A percentile compares a stretch with the other conserved stretches of the same genome.
These are phyloP conservation scores for Fraxinus baroniana DNA, from an alignment of 305 asterid species.

Conservation along the genomic window DNA sequence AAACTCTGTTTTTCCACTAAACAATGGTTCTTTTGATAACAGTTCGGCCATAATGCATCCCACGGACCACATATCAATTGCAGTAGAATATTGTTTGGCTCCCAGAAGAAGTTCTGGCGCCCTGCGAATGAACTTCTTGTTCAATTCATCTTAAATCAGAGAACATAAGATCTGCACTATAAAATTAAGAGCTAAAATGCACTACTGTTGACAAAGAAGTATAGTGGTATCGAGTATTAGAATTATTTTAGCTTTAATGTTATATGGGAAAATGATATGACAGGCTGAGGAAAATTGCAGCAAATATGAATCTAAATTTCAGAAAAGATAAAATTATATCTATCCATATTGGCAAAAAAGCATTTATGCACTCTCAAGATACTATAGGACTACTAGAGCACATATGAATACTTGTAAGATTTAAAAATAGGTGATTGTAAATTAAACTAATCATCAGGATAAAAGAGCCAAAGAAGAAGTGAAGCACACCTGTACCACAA, in stretches of 20 bases:
- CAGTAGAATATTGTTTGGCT: constrained; percentile 76
- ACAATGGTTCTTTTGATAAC: constrained; percentile 64
- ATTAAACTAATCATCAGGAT: neutral
- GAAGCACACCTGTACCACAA: constrained; percentile 87
- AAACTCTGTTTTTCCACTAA: constrained; percentile 69
- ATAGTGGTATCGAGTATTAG: neutral
- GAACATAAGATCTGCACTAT: neutral
- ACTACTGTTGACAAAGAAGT: neutral
- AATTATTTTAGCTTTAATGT: neutral
- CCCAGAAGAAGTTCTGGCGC: constrained; percentile 94
- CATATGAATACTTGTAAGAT: neutral
- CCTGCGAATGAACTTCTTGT: constrained; percentile 37
- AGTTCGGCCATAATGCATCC: constrained; percentile 96
- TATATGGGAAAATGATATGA: neutral
- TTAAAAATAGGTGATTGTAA: neutral
- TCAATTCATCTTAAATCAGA: constrained; percentile 3
- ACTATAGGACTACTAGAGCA: neutral
- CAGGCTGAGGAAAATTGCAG: neutral
- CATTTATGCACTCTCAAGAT: neutral
- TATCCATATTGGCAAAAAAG: neutral
- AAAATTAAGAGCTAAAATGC: constrained; percentile 4
- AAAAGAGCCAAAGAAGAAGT: neutral
- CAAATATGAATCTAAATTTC: neutral
- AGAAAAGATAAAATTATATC: neutral
- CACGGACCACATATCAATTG: constrained; percentile 94